A percentile compares a stretch with the other conserved stretches of the same genome.
phyloP scores from a whole-genome alignment of 495 filamentous ascomycete species.

The Platismatia glauca region DNA sequence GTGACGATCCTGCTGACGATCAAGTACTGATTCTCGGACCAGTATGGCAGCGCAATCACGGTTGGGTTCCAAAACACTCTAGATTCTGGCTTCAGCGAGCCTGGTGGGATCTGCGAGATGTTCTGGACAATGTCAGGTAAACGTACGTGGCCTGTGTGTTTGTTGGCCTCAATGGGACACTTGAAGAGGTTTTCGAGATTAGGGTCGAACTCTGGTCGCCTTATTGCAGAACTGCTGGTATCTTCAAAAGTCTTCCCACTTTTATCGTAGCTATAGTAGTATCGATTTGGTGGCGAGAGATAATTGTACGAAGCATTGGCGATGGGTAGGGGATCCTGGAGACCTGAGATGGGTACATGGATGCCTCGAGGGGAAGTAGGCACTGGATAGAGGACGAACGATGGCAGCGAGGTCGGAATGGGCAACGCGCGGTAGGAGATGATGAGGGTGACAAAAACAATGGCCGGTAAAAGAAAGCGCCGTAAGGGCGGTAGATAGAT shows the following conservation, averaged over 20 bases:
- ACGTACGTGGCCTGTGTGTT: slow-evolving; percentile 29
- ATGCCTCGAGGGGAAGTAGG: slow-evolving; percentile 22
- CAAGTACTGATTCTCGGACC: slow-evolving; percentile 34
- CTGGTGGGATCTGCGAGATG: slow-evolving; percentile 29
- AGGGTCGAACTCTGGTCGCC: slow-evolving; percentile 20
- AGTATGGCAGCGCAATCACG: slow-evolving; percentile 33
- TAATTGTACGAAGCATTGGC: slow-evolving; percentile 23
- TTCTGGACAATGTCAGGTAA: slow-evolving; percentile 29
- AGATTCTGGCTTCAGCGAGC: slow-evolving; percentile 18
- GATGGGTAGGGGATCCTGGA: slow-evolving; percentile 17
- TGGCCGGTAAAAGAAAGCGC: slow-evolving; percentile 27
- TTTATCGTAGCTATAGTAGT: slow-evolving; percentile 19
- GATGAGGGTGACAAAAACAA: slow-evolving; percentile 25
- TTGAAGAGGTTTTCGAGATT: slow-evolving; percentile 26
- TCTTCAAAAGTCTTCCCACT: slow-evolving; percentile 1
- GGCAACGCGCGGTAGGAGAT: slow-evolving; percentile 24
- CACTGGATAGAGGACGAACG: slow-evolving; percentile 19
- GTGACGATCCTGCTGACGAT: slow-evolving; percentile 32
- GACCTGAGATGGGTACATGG: slow-evolving; percentile 19
- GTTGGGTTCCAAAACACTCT: slow-evolving; percentile 36
- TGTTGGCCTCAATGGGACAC: slow-evolving; percentile 27
- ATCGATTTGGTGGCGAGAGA: slow-evolving; percentile 24
- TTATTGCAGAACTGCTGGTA: not conserved
- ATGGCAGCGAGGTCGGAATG: slow-evolving; percentile 12
- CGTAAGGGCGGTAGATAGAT: slow-evolving; percentile 30